These are phyloP conservation scores for Eucalyptus globulus DNA, from an alignment of 345 rosid species.

Conservation along the genomic window DNA sequence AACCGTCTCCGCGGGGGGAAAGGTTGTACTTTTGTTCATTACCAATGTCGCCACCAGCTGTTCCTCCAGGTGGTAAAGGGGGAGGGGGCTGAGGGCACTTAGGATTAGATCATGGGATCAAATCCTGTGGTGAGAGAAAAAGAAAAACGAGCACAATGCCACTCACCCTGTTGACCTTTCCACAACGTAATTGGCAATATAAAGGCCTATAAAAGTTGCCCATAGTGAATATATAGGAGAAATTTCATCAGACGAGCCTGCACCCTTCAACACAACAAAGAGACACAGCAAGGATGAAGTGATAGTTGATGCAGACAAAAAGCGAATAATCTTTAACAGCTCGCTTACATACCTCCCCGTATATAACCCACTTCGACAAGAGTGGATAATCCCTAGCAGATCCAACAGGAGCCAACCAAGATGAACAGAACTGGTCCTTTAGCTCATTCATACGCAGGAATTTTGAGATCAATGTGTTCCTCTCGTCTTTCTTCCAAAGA, in stretches of 20 bases:
- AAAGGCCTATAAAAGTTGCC: constrained; percentile 98
- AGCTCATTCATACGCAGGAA: constrained; percentile 75
- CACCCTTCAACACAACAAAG: constrained; percentile 41
- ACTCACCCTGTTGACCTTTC: constrained; percentile 96
- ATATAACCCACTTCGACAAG: constrained; percentile 93
- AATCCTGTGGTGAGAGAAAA: background rate
- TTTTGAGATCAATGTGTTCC: constrained; percentile 60
- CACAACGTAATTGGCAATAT: constrained; percentile 95
- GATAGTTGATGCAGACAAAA: background rate
- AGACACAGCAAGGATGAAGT: background rate
- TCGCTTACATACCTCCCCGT: constrained; percentile 65
- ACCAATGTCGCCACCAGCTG: background rate
- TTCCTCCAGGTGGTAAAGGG: background rate
- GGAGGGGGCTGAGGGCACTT: background rate
- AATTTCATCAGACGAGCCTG: constrained; percentile 77
- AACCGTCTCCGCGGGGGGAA: background rate
- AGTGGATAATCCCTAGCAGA: constrained; percentile 98
- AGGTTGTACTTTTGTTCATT: background rate
- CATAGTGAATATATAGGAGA: constrained; percentile 95
- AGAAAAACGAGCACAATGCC: background rate
- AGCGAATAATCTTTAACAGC: background rate
- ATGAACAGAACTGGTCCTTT: constrained; percentile 88
- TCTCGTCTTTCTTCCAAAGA: constrained; percentile 46
- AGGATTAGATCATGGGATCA: background rate
- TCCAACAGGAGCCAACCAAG: constrained; percentile 99